Evolutionary conservation across 768 basidiomycete genomes (phyloP), one percentile per base, ranked within the genome.

Genomic region (Lentinula guzmanii): DNA sequence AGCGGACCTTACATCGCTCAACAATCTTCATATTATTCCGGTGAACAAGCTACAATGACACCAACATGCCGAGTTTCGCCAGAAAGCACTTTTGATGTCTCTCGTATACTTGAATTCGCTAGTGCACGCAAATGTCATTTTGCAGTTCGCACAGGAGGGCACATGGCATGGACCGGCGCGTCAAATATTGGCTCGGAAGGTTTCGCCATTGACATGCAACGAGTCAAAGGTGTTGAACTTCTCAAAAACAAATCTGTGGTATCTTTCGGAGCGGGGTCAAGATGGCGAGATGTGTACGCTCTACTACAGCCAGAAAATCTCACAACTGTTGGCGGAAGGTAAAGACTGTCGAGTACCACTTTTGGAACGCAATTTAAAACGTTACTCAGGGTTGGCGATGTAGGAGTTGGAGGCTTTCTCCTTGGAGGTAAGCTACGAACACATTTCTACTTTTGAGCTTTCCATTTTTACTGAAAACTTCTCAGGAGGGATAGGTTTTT

Each of bases 401-500:
- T 61, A n/a, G 61, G 61, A 16, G 61, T 61, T 35, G 41, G 42
- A 21, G 61, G 61, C 4, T 61, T 61, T 42, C 37, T 61, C 7
- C 53, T 61, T n/a, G 61, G 61, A 55, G 61, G 61, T 61, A 31
- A 61, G 48, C 31, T 6, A 31, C 8, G 15, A 9, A 34, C 5
- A 5, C 7, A 52, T 50, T 7, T 1, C 13, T 34, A 3, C 5
- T 45, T 16, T 33, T 21, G 16, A n/a, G 39, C n/a, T 37, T 33
- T 33, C 5, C 16, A 16, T 55, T 52, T 18, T 15, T 0, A 50
- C 15, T 28, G 10, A 21, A 11, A 33, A 3, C 21, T 59, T 13
- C 21, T 28, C 48, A 65, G 67, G 67, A 43, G 68, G 68, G 31
- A 64, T 69, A 31, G 63, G 66, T 18, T 60, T 61, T 28, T 60